These are phyloP conservation scores for Tetradesmus obliquus DNA, from an alignment of 139 green algal genomes.

Conservation along the genomic window DNA sequence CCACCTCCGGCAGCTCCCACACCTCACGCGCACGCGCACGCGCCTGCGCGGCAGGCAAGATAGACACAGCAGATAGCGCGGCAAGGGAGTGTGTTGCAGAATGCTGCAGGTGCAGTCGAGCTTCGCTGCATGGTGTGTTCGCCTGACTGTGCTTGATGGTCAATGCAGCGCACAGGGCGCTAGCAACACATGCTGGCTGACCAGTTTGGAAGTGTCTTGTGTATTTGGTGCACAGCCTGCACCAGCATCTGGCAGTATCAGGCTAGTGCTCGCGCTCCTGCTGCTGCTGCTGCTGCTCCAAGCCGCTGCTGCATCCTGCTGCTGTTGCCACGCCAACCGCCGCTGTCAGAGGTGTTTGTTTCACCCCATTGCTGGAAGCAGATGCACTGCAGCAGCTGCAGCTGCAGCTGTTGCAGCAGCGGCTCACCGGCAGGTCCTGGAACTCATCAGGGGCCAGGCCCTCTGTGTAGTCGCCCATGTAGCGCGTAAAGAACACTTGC, in stretches of 20 bases:
- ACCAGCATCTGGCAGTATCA: background rate
- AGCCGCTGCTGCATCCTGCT: background rate
- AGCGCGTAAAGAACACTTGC: conserved; percentile 81
- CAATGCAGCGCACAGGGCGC: too few species aligned
- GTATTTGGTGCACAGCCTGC: background rate
- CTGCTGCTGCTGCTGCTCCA: background rate
- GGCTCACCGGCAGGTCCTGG: conserved; percentile 64
- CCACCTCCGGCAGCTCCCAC: conserved; percentile 67
- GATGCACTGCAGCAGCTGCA: too few species aligned
- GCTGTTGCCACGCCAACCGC: background rate
- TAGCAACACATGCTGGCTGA: too few species aligned
- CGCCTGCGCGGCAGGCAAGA: background rate
- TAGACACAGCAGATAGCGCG: background rate
- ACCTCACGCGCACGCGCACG: conserved; percentile 42
- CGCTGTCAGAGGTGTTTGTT: background rate
- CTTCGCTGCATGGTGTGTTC: too few species aligned
- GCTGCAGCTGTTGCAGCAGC: background rate
- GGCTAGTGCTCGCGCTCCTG: background rate
- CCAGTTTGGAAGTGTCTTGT: background rate
- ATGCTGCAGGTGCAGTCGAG: background rate
- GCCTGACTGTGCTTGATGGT: too few species aligned
- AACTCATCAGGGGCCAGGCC: conserved; percentile 70
- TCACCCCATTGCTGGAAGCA: too few species aligned
- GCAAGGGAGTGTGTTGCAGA: background rate
- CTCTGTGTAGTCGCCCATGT: conserved; percentile 81